Base-by-base conservation (phyloP, 2,329 filamentous ascomycete species). In the Sclerotinia borealis region DNA sequence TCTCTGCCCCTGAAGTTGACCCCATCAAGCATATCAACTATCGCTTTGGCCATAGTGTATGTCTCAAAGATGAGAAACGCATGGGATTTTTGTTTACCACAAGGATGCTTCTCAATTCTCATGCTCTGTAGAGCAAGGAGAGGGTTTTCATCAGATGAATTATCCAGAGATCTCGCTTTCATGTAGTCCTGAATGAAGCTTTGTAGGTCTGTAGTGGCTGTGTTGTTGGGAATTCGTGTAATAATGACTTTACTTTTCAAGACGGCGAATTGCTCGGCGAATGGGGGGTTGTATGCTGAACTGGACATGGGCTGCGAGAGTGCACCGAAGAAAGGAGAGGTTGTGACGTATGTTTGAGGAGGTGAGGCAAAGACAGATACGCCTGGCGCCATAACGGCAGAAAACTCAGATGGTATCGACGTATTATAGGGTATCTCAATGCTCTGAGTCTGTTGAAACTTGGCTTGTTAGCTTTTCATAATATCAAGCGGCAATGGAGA, bases 191-290 rank as follows among this genome's bases (percentile, higher is more conserved):
- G 27, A 8, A 72, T 59, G 4, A 70, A 61, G 1, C 41, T 43
- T 47, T 51, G 45, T 0, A 72, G 56, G 17, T 64, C 50, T 5
- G 27, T 34, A 31, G 61, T 45, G 2, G 62, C 64, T 1, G 56
- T 60, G 1, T 29, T 27, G 11, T 47, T 59, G 0, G 68, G 63
- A 1, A 71, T 64, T 36, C 52, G 58, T 3, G 65, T 71, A 34
- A 72, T 67, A 10, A 72, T 67, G 6, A 72, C 63, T 50, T 69
- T 71, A 17, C 69, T 62, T 22, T 64, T 43, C 2, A 68, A 48
- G 22, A 65, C 41, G 1, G 59, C n/a, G 15, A n/a, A 55, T 15
- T 25, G 37, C 11, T 19, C 19, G 8, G 6, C 8, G 22, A 8
- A 27, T 59, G 2, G 36, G 25, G 8, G 25, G 52, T 11, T 56